Conservation (phyloP, 306 rosid species). For the Acacia crassicarpa region DNA sequence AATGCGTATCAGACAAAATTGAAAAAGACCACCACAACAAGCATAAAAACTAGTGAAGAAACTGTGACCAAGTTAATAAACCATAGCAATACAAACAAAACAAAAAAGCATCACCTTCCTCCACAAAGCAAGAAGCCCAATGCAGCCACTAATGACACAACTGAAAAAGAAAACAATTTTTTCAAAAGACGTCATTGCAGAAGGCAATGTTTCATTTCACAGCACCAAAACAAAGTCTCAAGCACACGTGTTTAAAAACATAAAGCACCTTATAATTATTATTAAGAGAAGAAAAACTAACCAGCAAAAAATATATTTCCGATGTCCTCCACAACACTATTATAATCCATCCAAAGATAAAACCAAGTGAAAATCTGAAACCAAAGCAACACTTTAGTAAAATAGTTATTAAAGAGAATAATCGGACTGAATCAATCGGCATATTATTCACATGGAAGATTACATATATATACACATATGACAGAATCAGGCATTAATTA, state of each 20-base stretch:
- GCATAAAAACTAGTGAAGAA: slow-evolving; percentile 27
- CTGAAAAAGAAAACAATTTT: slow-evolving; percentile 40
- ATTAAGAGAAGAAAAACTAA: slow-evolving; percentile 32
- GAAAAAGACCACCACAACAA: not conserved
- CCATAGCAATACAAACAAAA: slow-evolving; percentile 22
- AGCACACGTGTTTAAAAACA: slow-evolving; percentile 8
- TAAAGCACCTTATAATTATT: not conserved
- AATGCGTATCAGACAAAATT: not conserved
- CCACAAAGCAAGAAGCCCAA: slow-evolving; percentile 91
- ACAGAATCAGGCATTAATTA: too few relatives aligned
- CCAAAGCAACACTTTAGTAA: slow-evolving; percentile 28
- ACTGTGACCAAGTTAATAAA: slow-evolving; percentile 19
- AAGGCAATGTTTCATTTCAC: slow-evolving; percentile 6
- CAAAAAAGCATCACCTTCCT: slow-evolving; percentile 77
- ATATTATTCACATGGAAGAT: too few relatives aligned
- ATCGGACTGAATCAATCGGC: too few relatives aligned
- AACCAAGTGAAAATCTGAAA: slow-evolving; percentile 85
- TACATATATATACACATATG: too few relatives aligned
- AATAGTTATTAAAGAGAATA: not conserved
- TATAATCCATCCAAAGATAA: slow-evolving; percentile 75
- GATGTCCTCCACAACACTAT: slow-evolving; percentile 51
- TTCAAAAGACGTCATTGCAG: slow-evolving; percentile 1
- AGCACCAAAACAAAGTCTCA: slow-evolving; percentile 24
- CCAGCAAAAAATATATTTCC: slow-evolving; percentile 94
- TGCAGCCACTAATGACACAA: slow-evolving; percentile 84